Conservation (phyloP, 345 rosid species). For the Eucalyptus dawsonii region DNA sequence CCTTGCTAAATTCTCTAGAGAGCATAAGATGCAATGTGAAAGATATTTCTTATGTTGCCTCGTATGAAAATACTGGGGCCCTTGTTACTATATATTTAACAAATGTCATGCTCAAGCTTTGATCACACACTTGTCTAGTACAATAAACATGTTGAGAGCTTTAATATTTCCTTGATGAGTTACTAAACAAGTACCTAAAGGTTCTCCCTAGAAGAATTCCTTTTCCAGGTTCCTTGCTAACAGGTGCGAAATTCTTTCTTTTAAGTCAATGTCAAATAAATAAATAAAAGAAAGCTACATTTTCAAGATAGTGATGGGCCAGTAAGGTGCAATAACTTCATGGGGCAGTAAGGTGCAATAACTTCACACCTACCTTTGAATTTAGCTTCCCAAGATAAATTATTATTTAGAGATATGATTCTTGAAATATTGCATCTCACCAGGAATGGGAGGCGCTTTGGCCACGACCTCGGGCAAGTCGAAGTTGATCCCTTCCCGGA, state of each 20-base stretch:
- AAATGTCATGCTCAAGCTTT: not conserved
- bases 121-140: not conserved
- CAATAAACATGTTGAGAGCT: not conserved
- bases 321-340: not conserved
- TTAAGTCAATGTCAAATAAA: not conserved
- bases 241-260: not conserved
- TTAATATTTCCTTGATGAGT: not conserved
- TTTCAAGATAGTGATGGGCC: not conserved
- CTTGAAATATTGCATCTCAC: conserved; percentile 12
- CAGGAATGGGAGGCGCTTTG: conserved; percentile 54
- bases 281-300: not conserved
- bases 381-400: not conserved
- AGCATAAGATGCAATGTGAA: not conserved
- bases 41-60: not conserved
- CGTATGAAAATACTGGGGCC: not conserved
- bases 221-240: not conserved
- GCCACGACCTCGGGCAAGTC: conserved; percentile 86
- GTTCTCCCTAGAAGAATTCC: not conserved
- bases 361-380: not conserved
- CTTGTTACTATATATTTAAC: not conserved
- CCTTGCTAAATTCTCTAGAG: not conserved
- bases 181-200: not conserved
- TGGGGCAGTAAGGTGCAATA: not conserved
- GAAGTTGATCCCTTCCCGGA: conserved; percentile 60
- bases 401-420: not conserved